Percentiles rank a stretch among this genome's conserved stretches.
Conservation (phyloP, 805 yeast species). For the Candida broadrunensis region DNA sequence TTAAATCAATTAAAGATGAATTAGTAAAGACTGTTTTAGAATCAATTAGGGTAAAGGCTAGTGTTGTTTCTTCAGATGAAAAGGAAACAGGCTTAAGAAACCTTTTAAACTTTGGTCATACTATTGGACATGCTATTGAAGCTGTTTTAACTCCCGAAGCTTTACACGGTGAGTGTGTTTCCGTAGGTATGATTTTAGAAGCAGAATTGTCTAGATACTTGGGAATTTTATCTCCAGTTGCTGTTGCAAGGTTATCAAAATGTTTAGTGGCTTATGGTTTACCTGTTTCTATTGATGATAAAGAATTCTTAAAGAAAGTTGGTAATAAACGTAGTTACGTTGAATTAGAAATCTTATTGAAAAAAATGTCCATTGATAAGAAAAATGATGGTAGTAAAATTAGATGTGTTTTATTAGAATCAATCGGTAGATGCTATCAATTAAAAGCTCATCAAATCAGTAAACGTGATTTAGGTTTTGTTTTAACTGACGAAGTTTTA, state of each 20-base stretch:
- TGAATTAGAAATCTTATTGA: constrained; percentile 70
- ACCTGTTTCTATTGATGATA: constrained; percentile 77
- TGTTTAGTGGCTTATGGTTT: constrained; percentile 82
- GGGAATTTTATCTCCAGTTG: constrained; percentile 86
- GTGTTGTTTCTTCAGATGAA: constrained; percentile 90
- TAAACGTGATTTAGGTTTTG: constrained; percentile 76
- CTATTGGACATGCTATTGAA: constrained; percentile 97
- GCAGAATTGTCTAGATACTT: constrained; percentile 93
- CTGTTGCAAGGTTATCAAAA: constrained; percentile 84
- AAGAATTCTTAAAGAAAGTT: constrained; percentile 59
- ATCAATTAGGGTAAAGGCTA: constrained; percentile 87
- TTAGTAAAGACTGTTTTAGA: constrained; percentile 77
- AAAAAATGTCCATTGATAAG: constrained; percentile 93
- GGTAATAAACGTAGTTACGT: constrained; percentile 61
- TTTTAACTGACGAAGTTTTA: constrained; percentile 75
- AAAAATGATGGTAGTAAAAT: constrained; percentile 92
- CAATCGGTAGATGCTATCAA: constrained; percentile 88
- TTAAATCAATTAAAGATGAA: constrained; percentile 67
- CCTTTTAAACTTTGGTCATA: constrained; percentile 90
- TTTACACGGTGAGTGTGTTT: constrained; percentile 97
- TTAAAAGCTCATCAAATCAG: constrained; percentile 80
- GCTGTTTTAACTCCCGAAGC: constrained; percentile 97
- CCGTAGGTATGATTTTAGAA: constrained; percentile 92
- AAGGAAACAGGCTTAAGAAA: constrained; percentile 94
- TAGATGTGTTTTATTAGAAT: constrained; percentile 77